Percentiles rank a stretch among this genome's conserved stretches.
These are phyloP conservation scores for Chlorella ohadii DNA, from an alignment of 139 green algal species.

Conservation along the genomic window DNA sequence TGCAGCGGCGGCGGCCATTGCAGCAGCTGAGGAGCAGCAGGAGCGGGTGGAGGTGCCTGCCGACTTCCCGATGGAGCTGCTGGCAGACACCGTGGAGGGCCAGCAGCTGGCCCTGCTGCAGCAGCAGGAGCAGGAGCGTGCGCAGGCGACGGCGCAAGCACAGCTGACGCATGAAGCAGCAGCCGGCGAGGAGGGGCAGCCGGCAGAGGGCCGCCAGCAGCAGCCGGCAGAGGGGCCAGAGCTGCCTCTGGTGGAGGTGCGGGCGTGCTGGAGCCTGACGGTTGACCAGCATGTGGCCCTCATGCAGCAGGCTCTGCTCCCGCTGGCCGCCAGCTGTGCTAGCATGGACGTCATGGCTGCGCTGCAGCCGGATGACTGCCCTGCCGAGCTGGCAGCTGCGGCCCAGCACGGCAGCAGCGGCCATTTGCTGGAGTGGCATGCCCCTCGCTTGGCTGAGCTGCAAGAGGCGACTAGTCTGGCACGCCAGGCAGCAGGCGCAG, in stretches of 20 bases:
- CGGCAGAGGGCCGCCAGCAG: too few relatives aligned
- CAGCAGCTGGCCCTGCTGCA: conserved; percentile 28
- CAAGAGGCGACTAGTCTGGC: background rate
- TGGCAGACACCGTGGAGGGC: conserved; percentile 24
- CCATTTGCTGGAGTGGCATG: background rate
- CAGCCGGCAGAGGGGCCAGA: background rate
- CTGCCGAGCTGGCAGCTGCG: background rate
- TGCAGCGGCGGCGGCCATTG: background rate
- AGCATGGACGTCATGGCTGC: background rate
- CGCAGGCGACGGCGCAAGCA: background rate
- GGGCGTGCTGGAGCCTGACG: conserved; percentile 9
- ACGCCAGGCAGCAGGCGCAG: background rate
- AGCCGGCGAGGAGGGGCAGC: background rate
- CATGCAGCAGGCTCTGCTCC: conserved; percentile 26
- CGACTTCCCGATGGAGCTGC: conserved; percentile 9
- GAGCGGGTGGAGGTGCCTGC: conserved; percentile 12
- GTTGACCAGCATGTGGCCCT: background rate
- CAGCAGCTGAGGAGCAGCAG: conserved; percentile 19
- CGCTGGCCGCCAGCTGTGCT: background rate
- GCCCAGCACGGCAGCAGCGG: background rate
- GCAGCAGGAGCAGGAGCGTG: conserved; percentile 20
- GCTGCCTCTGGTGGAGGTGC: conserved; percentile 22
- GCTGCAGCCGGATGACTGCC: background rate
- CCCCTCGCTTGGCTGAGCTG: conserved; percentile 6
- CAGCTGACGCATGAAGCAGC: background rate